Base-by-base conservation (phyloP, 176 grass and related monocot genomes). In the Eremochloa ophiuroides region DNA sequence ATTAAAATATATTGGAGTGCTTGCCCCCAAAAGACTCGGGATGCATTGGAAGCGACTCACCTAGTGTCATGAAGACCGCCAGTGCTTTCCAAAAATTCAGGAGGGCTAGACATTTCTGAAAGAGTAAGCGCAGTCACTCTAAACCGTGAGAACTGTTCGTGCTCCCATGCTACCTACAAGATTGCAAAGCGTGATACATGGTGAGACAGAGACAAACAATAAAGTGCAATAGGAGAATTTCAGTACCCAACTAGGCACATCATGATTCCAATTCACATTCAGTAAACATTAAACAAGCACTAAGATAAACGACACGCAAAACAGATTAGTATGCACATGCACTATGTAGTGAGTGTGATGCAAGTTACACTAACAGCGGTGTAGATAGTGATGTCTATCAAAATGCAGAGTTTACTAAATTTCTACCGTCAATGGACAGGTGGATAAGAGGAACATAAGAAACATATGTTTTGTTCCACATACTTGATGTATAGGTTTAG, bases 111-210 rank as follows among this genome's bases (percentile, higher is more conserved):
- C 87, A 99, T 82, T 73, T 88, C 96, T 9, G 96, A 95, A 76
- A 99, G 91, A 79, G 96, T 99, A 42, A 92, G 83, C 18, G 96
- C 96, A 66, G 96, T 99, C 69, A 99, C 89, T 80, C 96, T 95
- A 74, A 99, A 95, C 85, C 96, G 95, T 37, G 96, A 99, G 85
- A 99, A 99, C 44, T 99, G 96, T 37, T 99, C 96, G 10, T 99
- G 96, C 79, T 99, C 96, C 96, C 93, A 99, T 67, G 96, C 93
- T 84, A 99, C 96, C 96, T 99, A 76, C 62, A 91, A 78, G 48
- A 82, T 85, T 48, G 6, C 35, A 82, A 85, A 85, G n/a, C 74
- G 50, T 42, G 67, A 5, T 18, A 67, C 39, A 47, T 13, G 1
- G 37, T 14, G 26, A 79, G 25, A 37, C 17, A 73, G 10, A 58